Percentiles rank a stretch among this genome's conserved stretches.
Evolutionary conservation across 2,329 filamentous ascomycete genomes (phyloP).

Genomic region (Talaromyces sp.): DNA sequence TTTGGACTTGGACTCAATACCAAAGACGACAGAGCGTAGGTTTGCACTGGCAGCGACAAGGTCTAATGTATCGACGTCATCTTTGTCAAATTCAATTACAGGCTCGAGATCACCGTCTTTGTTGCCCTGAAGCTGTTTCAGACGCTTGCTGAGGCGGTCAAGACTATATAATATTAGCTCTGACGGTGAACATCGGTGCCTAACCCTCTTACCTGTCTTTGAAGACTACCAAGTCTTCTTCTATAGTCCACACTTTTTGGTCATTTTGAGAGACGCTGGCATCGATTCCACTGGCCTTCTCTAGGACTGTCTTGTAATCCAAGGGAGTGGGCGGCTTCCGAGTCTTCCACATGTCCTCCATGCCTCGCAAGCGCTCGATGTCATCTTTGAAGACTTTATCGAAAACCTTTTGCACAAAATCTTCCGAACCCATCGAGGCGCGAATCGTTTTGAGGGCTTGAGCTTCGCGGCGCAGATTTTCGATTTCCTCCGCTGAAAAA

Average conservation of each 20-base stretch:
- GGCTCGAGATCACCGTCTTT: slow-evolving; percentile 42
- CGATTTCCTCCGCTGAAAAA: slow-evolving; percentile 68
- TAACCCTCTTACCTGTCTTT: slow-evolving; percentile 55
- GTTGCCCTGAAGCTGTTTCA: slow-evolving; percentile 58
- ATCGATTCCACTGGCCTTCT: slow-evolving; percentile 48
- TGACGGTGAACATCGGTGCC: neutral
- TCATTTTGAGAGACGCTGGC: slow-evolving; percentile 57
- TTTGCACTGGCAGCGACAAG: slow-evolving; percentile 91
- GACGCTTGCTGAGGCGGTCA: slow-evolving; percentile 66
- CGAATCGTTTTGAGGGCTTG: slow-evolving; percentile 78
- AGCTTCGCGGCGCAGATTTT: slow-evolving; percentile 77
- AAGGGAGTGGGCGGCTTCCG: slow-evolving; percentile 69
- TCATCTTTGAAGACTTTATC: slow-evolving; percentile 89
- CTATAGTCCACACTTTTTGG: slow-evolving; percentile 72
- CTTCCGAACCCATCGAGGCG: slow-evolving; percentile 68
- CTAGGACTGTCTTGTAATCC: slow-evolving; percentile 58
- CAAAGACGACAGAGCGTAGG: slow-evolving; percentile 81
- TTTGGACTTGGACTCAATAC: slow-evolving; percentile 79
- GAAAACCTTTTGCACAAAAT: slow-evolving; percentile 77
- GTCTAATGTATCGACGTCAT: slow-evolving; percentile 89
- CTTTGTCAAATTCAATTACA: slow-evolving; percentile 87
- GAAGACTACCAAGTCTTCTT: slow-evolving; percentile 82
- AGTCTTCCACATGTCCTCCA: slow-evolving; percentile 96
- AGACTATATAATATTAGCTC: slow-evolving; percentile 46
- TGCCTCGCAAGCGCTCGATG: slow-evolving; percentile 72